Base-by-base conservation (phyloP, 495 filamentous ascomycete species). In the Acidomyces sp. region DNA sequence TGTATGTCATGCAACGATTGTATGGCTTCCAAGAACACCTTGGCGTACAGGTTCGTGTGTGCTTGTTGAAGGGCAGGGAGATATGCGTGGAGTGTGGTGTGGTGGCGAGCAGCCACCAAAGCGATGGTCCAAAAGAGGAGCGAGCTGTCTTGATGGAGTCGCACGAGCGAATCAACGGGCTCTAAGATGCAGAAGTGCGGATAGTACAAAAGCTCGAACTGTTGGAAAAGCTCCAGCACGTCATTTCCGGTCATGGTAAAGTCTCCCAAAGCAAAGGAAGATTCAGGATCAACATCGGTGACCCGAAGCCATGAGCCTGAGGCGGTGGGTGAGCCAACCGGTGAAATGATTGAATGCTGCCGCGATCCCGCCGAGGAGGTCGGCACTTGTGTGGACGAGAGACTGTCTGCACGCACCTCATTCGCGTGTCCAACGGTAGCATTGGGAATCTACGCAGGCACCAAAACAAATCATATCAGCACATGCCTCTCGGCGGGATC, bases 61-160 rank as follows among this genome's bases (percentile, higher is more conserved):
- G 41, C 29, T 3, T 16, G 6, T 31, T 37, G 39, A 23, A 44
- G 28, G 11, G 24, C 15, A 13, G 39, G 30, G n/a, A n/a, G n/a
- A n/a, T n/a, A n/a, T n/a, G n/a, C n/a, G n/a, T n/a, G n/a, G n/a
- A n/a, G n/a, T n/a, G n/a, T n/a, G n/a, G n/a, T n/a, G 12, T 48
- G 40, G 15, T 41, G 29, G 12, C 40, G 39, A 23, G 21, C 16
- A 15, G 37, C 45, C 7, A 34, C 37, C n/a, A 27, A 16, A 7
- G 35, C 40, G 17, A 48, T 44, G 5, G 39, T 26, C 45, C 45
- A 48, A 28, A 48, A 48, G 6, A 48, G 45, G 19, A 41, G n/a
- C 15, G 35, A 17, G 16, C 28, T 37, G 6, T 43, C 22, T n/a
- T 18, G 18, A 16, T 36, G n/a, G 4, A 48, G 38, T 10, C 38